phyloP scores from a whole-genome alignment of 495 filamentous ascomycete species.

The Bombardia bombarda region DNA sequence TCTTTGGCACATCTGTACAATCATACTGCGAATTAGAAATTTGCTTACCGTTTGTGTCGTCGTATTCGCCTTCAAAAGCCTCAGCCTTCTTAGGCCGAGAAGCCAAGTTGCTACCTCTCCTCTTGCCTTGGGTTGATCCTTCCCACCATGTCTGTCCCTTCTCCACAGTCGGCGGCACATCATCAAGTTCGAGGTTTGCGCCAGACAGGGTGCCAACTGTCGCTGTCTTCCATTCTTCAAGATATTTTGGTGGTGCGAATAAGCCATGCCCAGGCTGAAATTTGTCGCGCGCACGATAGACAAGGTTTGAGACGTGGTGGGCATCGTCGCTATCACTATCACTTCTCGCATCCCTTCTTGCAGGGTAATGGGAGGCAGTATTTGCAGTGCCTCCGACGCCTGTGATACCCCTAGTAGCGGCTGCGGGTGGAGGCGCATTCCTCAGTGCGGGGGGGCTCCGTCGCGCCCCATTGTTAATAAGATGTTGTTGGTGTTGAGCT shows the following conservation, averaged over 20 bases:
- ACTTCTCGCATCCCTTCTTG: slow-evolving; percentile 10
- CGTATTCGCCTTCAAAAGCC: slow-evolving; percentile 42
- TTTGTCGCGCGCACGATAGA: slow-evolving; percentile 37
- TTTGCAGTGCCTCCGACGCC: neutral
- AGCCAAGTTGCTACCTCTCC: slow-evolving; percentile 29
- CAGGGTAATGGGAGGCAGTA: slow-evolving; percentile 2
- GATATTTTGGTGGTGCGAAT: slow-evolving; percentile 36
- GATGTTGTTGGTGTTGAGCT: slow-evolving; percentile 6
- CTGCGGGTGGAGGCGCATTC: slow-evolving; percentile 3
- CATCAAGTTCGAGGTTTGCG: slow-evolving; percentile 39
- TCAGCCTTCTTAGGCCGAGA: slow-evolving; percentile 32
- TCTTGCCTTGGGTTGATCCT: slow-evolving; percentile 23
- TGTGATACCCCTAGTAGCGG: neutral
- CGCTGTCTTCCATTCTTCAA: slow-evolving; percentile 53
- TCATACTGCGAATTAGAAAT: slow-evolving; percentile 1
- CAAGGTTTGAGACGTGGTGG: slow-evolving; percentile 33
- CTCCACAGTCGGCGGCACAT: slow-evolving; percentile 24
- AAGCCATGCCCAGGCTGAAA: slow-evolving; percentile 32
- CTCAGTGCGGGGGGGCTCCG: neutral
- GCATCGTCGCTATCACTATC: slow-evolving; percentile 14
- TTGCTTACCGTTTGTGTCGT: slow-evolving; percentile 41
- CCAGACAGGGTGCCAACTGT: slow-evolving; percentile 44
- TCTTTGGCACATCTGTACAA: too few relatives aligned
- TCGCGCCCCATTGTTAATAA: neutral
- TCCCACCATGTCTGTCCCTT: slow-evolving; percentile 50